Percentiles rank a stretch among this genome's conserved stretches.
Conservation (phyloP, 345 rosid species). For the Adansonia digitata region DNA sequence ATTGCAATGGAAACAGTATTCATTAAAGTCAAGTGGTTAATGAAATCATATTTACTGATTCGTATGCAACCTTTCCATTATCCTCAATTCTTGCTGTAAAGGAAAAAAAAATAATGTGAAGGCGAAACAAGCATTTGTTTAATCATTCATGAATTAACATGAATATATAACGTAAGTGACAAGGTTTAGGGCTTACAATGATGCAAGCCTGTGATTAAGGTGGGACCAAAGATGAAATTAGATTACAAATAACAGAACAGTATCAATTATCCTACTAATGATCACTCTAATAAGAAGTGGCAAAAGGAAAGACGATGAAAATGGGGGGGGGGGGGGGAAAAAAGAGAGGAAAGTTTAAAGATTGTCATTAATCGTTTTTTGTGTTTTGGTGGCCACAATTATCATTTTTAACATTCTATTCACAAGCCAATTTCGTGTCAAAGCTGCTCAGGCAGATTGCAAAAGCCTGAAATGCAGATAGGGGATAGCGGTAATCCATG, state of each 20-base stretch:
- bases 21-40: too few relatives aligned
- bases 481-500: slow-evolving; percentile 92
- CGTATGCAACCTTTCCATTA: too few relatives aligned
- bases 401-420: slow-evolving; percentile 33
- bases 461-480: slow-evolving; percentile 95
- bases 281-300: not conserved
- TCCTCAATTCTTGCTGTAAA: too few relatives aligned
- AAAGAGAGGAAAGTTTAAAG: not conserved
- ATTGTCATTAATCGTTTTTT: not conserved
- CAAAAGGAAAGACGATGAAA: not conserved
- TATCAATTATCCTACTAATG: not conserved
- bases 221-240: not conserved
- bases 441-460: slow-evolving; percentile 99
- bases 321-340: not conserved
- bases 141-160: not conserved
- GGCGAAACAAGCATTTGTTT: not conserved
- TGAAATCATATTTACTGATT: too few relatives aligned
- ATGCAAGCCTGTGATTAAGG: not conserved
- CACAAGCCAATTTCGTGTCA: slow-evolving; percentile 98
- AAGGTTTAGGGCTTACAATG: not conserved
- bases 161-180: not conserved
- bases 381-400: not conserved
- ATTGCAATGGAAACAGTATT: not conserved
- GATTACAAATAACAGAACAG: not conserved
- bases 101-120: too few relatives aligned